Base-by-base conservation (phyloP, 306 rosid genomes). In the Prunus mira region DNA sequence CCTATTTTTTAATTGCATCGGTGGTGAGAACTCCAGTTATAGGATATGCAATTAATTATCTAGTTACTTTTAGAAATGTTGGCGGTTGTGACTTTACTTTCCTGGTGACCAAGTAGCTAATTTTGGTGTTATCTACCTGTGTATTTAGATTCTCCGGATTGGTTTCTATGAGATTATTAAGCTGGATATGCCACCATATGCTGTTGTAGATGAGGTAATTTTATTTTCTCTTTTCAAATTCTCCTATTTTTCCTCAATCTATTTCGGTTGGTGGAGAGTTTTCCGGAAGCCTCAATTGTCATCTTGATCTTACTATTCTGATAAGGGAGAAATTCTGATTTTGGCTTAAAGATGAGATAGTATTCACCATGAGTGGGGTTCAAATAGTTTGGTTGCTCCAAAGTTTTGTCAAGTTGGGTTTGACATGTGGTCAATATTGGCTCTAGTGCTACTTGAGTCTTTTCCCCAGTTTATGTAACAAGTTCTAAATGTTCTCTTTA, bases 161-260 rank as follows among this genome's bases (percentile, higher is more conserved):
- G 93, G 96, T 82, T 85, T 71, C 90, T 93, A 86, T 11, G 96
- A 93, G 89, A 90, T 93, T 77, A 73, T 93, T 74, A 90, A 93
- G 86, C 85, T 93, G 69, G 86, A 93, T 68, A 89, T 93, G 93
- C 94, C 98, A 57, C 91, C 85, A 65, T 93, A 93, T 84, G 96
- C 94, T 76, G 98, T 90, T 73, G 93, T 93, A 11, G 93, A 93
- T 74, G 98, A 93, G 98, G 98, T 93, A 84, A 54, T 24, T 60
- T 55, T 17, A 6, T 38, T 67, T 9, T 70, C 38, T 57, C 75
- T 24, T 64, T 71, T 70, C 1, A 11, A 15, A 25, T 25, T 60
- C 18, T 20, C 25, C 28, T 7, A 62, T 64, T 71, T 73, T 74
- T 20, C 73, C 63, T 69, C 3, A 24, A 19, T 7, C 19, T 22